These are phyloP conservation scores for Geoglossum cookeanum DNA, from an alignment of 2,329 filamentous ascomycete genomes.

Conservation along the genomic window DNA sequence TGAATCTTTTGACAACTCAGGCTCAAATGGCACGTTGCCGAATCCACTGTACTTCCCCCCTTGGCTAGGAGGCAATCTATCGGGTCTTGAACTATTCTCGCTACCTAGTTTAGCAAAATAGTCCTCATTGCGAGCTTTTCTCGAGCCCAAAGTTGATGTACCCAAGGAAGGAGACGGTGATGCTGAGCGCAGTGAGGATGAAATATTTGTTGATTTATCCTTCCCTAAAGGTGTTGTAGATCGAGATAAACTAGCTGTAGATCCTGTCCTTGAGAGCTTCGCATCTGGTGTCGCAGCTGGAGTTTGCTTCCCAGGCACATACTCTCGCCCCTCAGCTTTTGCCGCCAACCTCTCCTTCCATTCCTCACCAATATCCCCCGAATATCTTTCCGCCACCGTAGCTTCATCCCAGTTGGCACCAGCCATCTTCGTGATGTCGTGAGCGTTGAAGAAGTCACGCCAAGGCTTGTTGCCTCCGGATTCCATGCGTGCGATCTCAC, in stretches of 20 bases:
- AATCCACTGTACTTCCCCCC: slow-evolving; percentile 89
- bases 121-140: slow-evolving; percentile 54
- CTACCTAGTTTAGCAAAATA: slow-evolving; percentile 77
- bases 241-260: slow-evolving; percentile 16
- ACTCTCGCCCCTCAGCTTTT: slow-evolving; percentile 76
- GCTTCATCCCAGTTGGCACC: slow-evolving; percentile 55
- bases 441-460: slow-evolving; percentile 63
- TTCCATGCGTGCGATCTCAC: slow-evolving; percentile 86
- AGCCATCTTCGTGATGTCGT: slow-evolving; percentile 26
- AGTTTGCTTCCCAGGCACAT: slow-evolving; percentile 49
- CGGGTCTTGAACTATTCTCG: slow-evolving; percentile 61
- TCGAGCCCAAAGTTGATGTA: slow-evolving; percentile 12
- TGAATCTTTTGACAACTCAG: slow-evolving; percentile 23
- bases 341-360: slow-evolving; percentile 80
- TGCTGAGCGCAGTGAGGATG: slow-evolving; percentile 8
- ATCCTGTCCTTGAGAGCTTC: slow-evolving; percentile 7
- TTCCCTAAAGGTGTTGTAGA: slow-evolving; percentile 23
- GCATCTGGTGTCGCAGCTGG: slow-evolving; percentile 11
- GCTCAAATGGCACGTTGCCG: slow-evolving; percentile 50
- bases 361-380: slow-evolving; percentile 78
- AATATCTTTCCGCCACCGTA: slow-evolving; percentile 78
- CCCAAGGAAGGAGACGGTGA: slow-evolving; percentile 12
- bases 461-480: slow-evolving; percentile 77
- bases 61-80: slow-evolving; percentile 62
- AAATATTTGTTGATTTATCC: slow-evolving; percentile 16